Percentiles rank a stretch among this genome's conserved stretches.
Conservation (phyloP, 768 basidiomycete genomes). For the Leccinum barrowsii region DNA sequence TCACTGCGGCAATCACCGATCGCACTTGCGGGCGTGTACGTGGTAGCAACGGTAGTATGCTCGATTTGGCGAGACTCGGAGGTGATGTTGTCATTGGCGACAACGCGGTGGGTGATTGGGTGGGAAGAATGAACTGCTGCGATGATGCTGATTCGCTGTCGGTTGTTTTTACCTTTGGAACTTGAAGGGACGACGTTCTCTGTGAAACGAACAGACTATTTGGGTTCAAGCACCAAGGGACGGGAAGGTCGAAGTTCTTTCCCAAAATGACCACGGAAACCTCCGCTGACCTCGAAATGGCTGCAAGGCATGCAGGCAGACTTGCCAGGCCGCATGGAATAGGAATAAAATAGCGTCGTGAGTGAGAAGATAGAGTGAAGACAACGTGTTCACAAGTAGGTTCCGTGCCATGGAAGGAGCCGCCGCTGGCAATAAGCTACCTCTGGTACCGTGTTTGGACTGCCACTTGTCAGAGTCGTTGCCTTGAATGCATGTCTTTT, state of each 20-base stretch:
- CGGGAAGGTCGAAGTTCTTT: neutral
- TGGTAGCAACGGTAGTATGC: neutral
- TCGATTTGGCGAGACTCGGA: neutral
- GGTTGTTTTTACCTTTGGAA: neutral
- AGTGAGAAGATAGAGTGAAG: neutral
- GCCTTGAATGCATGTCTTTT: neutral
- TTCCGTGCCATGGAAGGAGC: neutral
- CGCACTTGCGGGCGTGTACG: neutral
- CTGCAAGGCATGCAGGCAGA: neutral
- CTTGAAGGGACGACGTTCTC: neutral
- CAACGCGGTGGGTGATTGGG: constrained; percentile 1
- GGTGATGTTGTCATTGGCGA: constrained; percentile 12
- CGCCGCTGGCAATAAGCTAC: neutral
- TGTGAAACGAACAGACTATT: neutral
- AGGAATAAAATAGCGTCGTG: neutral
- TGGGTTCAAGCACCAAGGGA: neutral
- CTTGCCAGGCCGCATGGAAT: neutral
- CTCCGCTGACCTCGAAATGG: neutral
- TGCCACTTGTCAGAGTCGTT: neutral
- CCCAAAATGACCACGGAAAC: neutral
- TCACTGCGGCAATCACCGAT: constrained; percentile 14
- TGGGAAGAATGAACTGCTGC: neutral
- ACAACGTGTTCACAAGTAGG: neutral
- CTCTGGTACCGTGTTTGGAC: neutral
- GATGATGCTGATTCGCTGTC: constrained; percentile 2